Base-by-base conservation (phyloP, 2,329 filamentous ascomycete species). In the Epichloe gansuensis region DNA sequence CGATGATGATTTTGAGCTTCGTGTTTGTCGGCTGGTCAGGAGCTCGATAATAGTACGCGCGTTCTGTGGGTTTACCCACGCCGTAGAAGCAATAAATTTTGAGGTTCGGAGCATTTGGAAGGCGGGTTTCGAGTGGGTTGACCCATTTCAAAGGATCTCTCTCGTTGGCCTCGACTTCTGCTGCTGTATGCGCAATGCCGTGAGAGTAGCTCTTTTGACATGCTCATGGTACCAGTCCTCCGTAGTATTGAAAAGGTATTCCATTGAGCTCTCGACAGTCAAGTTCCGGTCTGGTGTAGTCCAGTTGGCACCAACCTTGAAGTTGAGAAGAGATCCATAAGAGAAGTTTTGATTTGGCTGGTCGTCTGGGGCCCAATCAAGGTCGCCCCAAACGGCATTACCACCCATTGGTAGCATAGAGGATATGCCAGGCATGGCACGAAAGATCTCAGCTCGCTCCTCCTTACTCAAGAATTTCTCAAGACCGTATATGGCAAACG, bases 61-160 rank as follows among this genome's bases (percentile, higher is more conserved):
- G 81, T 69, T 98, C 91, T 0, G 91, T 97, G 3, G 88, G 85
- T 66, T 97, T 98, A 3, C 91, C 91, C 4, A 95, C 82, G 21
- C 87, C 93, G 65, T 98, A 97, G 73, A 98, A 97, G 71, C 93
- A 97, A 70, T 91, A 97, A 12, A 98, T 88, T 66, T 95, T 96
- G 63, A 98, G 74, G 62, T 82, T 88, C 0, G 93, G 91, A 1
- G 93, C 91, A 21, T 89, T 75, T 0, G 93, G 93, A 0, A 97
- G 75, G 2, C 91, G 80, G 0, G 88, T 87, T 67, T 97, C 91
- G 1, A 97, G 80, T 0, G 93, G 93, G 63, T 98, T 98, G 56
- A 95, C 81, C 93, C 93, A 98, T 65, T 94, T 98, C 48, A 72
- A 75, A 2, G 80, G 81, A 57, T 88, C 78, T n/a, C 81, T 69